A percentile compares a stretch with the other conserved stretches of the same genome.
Conservation (phyloP, 1,139 yeast genomes). For the Magnusiomyces tetraspermus region DNA sequence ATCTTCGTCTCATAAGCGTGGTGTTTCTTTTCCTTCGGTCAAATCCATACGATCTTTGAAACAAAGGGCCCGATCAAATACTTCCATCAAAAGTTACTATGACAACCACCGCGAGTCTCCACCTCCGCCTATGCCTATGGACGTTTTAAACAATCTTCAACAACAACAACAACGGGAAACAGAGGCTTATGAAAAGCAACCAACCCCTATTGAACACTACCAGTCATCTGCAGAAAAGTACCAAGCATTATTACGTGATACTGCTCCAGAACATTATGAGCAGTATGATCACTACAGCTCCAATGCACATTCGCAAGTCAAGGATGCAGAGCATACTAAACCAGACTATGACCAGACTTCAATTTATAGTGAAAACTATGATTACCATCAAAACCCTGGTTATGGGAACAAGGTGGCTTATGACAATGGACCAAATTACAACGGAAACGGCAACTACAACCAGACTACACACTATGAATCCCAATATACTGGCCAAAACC, state of each 20-base stretch:
- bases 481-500: not conserved
- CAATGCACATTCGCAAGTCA: too few relatives aligned
- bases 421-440: not conserved
- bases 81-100: constrained; percentile 1
- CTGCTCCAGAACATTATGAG: not conserved
- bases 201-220: not conserved
- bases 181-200: not conserved
- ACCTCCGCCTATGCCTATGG: constrained; percentile 13
- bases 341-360: not conserved
- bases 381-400: not conserved
- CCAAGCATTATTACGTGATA: not conserved
- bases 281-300: not conserved
- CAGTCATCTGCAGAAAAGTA: not conserved
- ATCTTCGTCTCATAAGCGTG: constrained; percentile 6
- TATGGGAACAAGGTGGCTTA: not conserved
- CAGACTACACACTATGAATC: not conserved
- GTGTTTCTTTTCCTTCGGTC: constrained; percentile 6
- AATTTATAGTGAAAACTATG: not conserved
- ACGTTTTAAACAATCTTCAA: constrained; percentile 5
- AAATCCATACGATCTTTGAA: not conserved
- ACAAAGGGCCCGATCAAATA: constrained; percentile 4
- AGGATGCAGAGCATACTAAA: too few relatives aligned
- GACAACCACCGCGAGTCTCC: constrained; percentile 1
- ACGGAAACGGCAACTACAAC: not conserved
- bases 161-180: not conserved